These are phyloP conservation scores for Tetragonia tetragonoides DNA, from an alignment of 148 eudicot species.

Conservation along the genomic window DNA sequence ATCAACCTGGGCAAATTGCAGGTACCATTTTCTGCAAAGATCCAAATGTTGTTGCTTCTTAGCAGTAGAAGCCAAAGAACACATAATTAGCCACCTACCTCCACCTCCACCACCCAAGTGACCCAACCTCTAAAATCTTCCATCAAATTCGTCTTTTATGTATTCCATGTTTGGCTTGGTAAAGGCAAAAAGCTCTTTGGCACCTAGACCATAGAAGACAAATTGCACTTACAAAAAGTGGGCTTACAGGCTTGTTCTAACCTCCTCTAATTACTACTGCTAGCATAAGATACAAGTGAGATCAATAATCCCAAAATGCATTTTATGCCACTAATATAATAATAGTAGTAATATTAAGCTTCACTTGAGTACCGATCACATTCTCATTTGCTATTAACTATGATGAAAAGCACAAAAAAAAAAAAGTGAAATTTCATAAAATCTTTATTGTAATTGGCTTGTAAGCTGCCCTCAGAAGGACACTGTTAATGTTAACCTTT, in stretches of 20 bases:
- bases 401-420: constrained; percentile 15
- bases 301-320: neutral
- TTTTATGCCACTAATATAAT: constrained; percentile 9
- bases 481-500: constrained; percentile 23
- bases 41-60: constrained; percentile 11
- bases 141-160: neutral
- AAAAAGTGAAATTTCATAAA: constrained; percentile 10
- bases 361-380: constrained; percentile 4
- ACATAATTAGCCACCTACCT: neutral
- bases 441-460: constrained; percentile 15
- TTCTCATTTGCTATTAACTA: neutral
- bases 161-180: neutral
- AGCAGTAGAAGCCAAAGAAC: constrained; percentile 17
- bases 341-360: neutral
- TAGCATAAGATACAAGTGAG: constrained; percentile 4
- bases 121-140: constrained; percentile 8
- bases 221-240: neutral
- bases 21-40: constrained; percentile 9
- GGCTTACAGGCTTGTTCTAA: neutral
- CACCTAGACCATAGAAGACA: neutral
- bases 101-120: neutral
- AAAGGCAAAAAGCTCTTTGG: neutral
- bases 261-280: neutral
- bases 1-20: constrained; percentile 14
- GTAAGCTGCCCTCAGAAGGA: constrained; percentile 24